Conservation (phyloP, 208 protist species). For the Leishmania lainsoni region DNA sequence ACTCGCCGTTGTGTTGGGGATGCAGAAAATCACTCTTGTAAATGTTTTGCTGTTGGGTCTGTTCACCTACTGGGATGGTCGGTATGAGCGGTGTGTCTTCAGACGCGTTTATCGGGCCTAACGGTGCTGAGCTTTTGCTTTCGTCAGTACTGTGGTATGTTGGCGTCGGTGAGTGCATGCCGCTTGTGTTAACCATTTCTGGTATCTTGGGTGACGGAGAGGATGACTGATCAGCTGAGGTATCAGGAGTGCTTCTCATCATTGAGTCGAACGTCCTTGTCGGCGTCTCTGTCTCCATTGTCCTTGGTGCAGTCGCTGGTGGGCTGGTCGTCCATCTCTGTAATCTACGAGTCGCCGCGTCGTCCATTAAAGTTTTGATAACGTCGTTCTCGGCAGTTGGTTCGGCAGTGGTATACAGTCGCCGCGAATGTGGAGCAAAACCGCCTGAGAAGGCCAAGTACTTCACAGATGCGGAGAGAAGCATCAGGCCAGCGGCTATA, state of each 20-base stretch:
- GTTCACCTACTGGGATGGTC: not conserved
- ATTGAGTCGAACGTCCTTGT: not conserved
- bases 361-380: not conserved
- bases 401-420: not conserved
- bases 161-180: not conserved
- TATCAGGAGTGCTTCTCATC: not conserved
- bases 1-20: conserved; percentile 13
- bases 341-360: not conserved
- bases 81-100: not conserved
- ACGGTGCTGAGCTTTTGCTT: not conserved
- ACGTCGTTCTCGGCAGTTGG: not conserved
- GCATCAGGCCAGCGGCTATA: not conserved
- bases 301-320: not conserved
- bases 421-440: not conserved
- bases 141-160: not conserved
- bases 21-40: not conserved
- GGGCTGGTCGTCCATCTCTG: not conserved
- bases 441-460: not conserved
- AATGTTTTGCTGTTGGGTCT: not conserved
- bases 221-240: not conserved
- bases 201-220: not conserved
- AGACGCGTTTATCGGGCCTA: not conserved
- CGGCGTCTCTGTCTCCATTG: not conserved
- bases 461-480: not conserved
- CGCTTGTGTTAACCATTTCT: not conserved